Evolutionary conservation across 768 basidiomycete species (phyloP), one percentile per base, ranked within the genome.

Genomic region (Suillus alpinus): DNA sequence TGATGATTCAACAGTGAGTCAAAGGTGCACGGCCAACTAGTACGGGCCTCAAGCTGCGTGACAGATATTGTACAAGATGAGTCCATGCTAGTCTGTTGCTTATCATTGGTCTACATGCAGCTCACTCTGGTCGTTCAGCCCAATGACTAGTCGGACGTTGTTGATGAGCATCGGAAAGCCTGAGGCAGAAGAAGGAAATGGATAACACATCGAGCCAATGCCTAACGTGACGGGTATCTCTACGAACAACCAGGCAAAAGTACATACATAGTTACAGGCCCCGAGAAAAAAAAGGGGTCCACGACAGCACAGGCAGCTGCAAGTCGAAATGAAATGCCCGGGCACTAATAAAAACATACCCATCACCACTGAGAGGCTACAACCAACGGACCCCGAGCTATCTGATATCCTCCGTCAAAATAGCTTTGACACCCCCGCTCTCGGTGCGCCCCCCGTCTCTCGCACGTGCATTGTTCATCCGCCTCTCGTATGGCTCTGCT

Each of bases 361-460:
- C 51, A 71, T 66, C 59, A 40, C 6, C 43, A 70, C 34, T 52
- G 52, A n/a, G 56, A 43, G n/a, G n/a, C 20, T 8, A 46, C 26
- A 47, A 47, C 60, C 31, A 66, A 57, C 61, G 52, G 57, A 49
- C 63, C 61, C 23, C 34, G 49, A 34, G 34, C 39, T 39, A 62
- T 59, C 50, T 50, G 37, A 60, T 61, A 31, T 72, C 74, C 65
- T 82, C 77, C 65, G 83, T 81, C 70, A 87, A 71, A 51, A 92
- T 80, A 12, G 88, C 91, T 68, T 85, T 87, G 34, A 93, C 89
- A n/a, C 91, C 91, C 2, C 91, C 91, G 67, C 91, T 93, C 76
- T 91, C 89, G 63, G 91, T 93, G 66, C 91, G 78, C 41, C 91
- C 91, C 3, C 91, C 91, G 72, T 92, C 89, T 60, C 89, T 79